These are phyloP conservation scores for Macadamia integrifolia DNA, from an alignment of 164 flowering plant species.

Conservation along the genomic window DNA sequence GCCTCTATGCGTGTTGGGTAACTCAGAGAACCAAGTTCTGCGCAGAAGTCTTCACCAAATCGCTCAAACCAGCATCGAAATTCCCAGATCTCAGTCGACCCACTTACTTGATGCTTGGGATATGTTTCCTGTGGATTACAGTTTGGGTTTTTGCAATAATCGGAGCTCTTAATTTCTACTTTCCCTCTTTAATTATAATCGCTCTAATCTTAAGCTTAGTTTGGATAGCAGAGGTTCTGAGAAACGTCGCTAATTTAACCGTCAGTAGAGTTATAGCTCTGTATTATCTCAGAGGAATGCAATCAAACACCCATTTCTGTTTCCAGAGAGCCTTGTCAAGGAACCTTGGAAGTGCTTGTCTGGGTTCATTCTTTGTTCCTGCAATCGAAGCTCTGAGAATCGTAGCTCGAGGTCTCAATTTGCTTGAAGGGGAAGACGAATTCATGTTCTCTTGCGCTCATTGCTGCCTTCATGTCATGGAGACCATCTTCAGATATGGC, in stretches of 20 bases:
- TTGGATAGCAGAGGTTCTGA: conserved; percentile 88
- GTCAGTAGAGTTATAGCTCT: conserved; percentile 72
- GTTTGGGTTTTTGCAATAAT: conserved; percentile 76
- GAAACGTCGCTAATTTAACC: conserved; percentile 73
- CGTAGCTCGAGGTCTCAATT: conserved; percentile 65
- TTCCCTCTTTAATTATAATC: conserved; percentile 55
- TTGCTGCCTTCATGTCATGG: conserved; percentile 82
- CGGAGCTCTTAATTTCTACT: conserved; percentile 69
- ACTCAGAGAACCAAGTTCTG: conserved; percentile 50
- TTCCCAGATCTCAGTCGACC: conserved; percentile 66
- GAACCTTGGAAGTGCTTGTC: conserved; percentile 84
- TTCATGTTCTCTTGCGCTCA: conserved; percentile 97
- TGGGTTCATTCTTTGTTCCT: conserved; percentile 84
- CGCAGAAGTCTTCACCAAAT: conserved; percentile 37
- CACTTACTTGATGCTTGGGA: conserved; percentile 63
- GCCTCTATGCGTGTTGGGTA: conserved; percentile 89
- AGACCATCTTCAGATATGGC: conserved; percentile 64
- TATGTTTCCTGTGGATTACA: conserved; percentile 75
- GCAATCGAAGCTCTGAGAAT: conserved; percentile 74
- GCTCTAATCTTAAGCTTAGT: conserved; percentile 57
- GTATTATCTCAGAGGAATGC: conserved; percentile 89
- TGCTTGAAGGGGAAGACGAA: conserved; percentile 93
- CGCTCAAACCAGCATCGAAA: conserved; percentile 61
- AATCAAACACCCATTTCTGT: conserved; percentile 60
- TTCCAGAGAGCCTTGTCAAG: conserved; percentile 73